phyloP scores from a whole-genome alignment of 306 rosid species.

The Abrus pulchellus region DNA sequence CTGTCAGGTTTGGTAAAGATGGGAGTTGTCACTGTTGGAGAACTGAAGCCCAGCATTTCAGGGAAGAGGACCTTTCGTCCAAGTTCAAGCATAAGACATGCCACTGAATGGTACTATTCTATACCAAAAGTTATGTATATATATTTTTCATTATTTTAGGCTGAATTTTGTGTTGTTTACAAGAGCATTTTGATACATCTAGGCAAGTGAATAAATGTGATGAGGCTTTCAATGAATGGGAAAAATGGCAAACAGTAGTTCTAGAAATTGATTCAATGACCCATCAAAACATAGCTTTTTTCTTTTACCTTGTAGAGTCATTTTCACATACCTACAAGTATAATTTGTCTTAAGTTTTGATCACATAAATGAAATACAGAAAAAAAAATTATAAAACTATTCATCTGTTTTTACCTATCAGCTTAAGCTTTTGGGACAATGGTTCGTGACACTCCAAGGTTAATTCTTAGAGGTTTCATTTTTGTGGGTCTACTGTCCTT shows the following conservation, averaged over 20 bases:
- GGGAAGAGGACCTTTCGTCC: slow-evolving; percentile 88
- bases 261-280: slow-evolving; percentile 39
- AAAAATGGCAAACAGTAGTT: slow-evolving; percentile 18
- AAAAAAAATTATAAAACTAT: slow-evolving; percentile 12
- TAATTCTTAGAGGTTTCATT: slow-evolving; percentile 36
- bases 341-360: slow-evolving; percentile 37
- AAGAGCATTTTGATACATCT: not conserved
- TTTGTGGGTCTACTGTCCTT: slow-evolving; percentile 42
- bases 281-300: not conserved
- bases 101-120: slow-evolving; percentile 88
- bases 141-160: not conserved
- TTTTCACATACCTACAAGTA: slow-evolving; percentile 29
- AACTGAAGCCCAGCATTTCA: slow-evolving; percentile 91
- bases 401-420: slow-evolving; percentile 13
- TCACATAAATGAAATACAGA: slow-evolving; percentile 35
- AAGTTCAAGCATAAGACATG: slow-evolving; percentile 93
- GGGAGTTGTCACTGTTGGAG: slow-evolving; percentile 95
- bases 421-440: slow-evolving; percentile 27
- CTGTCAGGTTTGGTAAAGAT: slow-evolving; percentile 56
- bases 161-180: not conserved
- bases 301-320: slow-evolving; percentile 6
- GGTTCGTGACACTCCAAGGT: slow-evolving; percentile 25
- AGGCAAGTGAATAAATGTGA: slow-evolving; percentile 26
- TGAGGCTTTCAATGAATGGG: slow-evolving; percentile 18
- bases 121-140: not conserved